Percentiles rank a stretch among this genome's conserved stretches.
Conservation (phyloP, 2,329 filamentous ascomycete genomes). For the Metarhizium humberi region DNA sequence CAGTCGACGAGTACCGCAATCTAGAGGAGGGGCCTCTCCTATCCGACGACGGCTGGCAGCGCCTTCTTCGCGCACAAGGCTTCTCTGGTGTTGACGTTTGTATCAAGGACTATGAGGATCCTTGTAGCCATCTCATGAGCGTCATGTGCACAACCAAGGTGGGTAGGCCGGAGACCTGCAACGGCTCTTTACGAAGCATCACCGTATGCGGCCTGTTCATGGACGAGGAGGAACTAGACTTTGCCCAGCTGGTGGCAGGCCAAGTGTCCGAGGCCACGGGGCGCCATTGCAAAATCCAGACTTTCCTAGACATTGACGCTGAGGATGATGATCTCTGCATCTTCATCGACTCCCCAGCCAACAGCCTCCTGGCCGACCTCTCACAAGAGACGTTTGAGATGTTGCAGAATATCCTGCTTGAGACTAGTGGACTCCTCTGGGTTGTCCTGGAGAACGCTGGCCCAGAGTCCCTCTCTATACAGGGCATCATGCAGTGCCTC, state of each 20-base stretch:
- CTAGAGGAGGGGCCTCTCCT: conserved; percentile 3
- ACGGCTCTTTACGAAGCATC: background rate
- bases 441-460: conserved; percentile 2
- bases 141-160: conserved; percentile 3
- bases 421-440: conserved; percentile 8
- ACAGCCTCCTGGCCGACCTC: background rate
- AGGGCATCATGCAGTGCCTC: conserved; percentile 7
- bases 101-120: background rate
- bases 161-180: background rate
- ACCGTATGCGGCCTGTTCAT: conserved; percentile 2
- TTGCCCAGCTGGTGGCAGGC: conserved; percentile 1
- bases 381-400: conserved; percentile 3
- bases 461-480: conserved; percentile 6
- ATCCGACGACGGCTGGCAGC: conserved; percentile 1
- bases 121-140: background rate
- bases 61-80: conserved; percentile 3
- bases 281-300: background rate
- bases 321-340: conserved; percentile 1
- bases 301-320: conserved; percentile 1
- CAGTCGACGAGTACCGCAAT: conserved; percentile 5
- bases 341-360: conserved; percentile 1
- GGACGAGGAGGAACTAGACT: conserved; percentile 2
- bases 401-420: conserved; percentile 4
- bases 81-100: conserved; percentile 7
- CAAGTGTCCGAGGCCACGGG: background rate